Base-by-base conservation (phyloP, 164 flowering plant species). In the Umbellularia californica region DNA sequence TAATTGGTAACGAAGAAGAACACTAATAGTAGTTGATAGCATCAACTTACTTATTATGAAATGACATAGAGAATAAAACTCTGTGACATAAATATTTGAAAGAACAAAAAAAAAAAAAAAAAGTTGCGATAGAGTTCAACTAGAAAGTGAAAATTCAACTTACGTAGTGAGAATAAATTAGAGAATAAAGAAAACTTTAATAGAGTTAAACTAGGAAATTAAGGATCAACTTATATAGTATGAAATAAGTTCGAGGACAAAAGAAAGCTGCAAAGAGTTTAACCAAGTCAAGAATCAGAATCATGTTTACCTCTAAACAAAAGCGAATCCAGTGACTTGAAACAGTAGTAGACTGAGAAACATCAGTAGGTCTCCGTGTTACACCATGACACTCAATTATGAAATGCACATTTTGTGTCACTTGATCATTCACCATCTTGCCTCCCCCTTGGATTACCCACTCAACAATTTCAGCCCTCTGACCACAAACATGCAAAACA, bases 371-470 rank as follows among this genome's bases (percentile, higher is more conserved):
- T 11, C 27, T 79, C 27, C 76, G 74, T 68, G 68, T 60, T 70
- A 75, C 69, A 77, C 99, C 99, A 82, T 95, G 99, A 73, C 90
- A 81, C 72, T 90, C 97, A 69, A 95, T 81, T 72, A 77, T 85
- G 83, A 88, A 93, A 68, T 93, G 79, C 47, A 82, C 92, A 77
- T 84, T 76, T 64, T 82, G 74, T 72, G 62, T 76, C 55, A 41
- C 50, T 25, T 72, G 79, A 76, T 79, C 88, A 75, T 83, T 83
- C 67, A 85, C 86, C 12, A 93, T 70, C 75, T 78, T 79, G 62
- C 99, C 99, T 76, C 95, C 90, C n/a, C 99, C 97, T 87, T 89
- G 84, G 79, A 70, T 84, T 60, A 95, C 79, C 99, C 98, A 95
- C 75, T 90, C 79, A 65, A 90, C 81, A 77, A 95, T 83, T 83